A percentile compares a stretch with the other conserved stretches of the same genome.
These are phyloP conservation scores for Lycium ferocissimum DNA, from an alignment of 257 asterid species.

Conservation along the genomic window DNA sequence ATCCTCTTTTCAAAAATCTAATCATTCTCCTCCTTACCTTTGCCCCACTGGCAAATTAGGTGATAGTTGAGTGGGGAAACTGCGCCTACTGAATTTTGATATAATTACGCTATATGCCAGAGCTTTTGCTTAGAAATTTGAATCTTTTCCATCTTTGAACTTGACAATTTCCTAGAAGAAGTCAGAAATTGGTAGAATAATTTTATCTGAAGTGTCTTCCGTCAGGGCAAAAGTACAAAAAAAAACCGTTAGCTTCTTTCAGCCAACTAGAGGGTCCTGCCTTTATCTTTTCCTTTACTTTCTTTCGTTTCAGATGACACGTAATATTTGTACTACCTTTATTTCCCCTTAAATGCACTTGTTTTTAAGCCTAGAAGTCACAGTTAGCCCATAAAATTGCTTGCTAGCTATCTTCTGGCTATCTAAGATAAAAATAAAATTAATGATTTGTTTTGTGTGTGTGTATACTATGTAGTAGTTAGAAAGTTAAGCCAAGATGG, in stretches of 20 bases:
- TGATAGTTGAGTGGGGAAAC: not conserved
- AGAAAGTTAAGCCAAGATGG: not conserved
- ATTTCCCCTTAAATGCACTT: not conserved
- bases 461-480: not conserved
- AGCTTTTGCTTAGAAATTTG: not conserved
- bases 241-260: not conserved
- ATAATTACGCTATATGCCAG: not conserved
- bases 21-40: constrained; percentile 9
- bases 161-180: not conserved
- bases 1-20: not conserved
- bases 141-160: constrained; percentile 19
- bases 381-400: not conserved
- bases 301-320: not conserved
- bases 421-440: not conserved
- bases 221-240: not conserved
- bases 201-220: not conserved
- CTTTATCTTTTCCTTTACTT: not conserved
- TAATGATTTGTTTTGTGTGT: not conserved
- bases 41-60: not conserved
- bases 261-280: not conserved
- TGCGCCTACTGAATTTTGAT: not conserved
- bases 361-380: not conserved
- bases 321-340: not conserved
- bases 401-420: not conserved
- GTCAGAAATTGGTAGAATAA: not conserved